Percentiles rank a stretch among this genome's conserved stretches.
Evolutionary conservation across 2,329 filamentous ascomycete genomes (phyloP).

Genomic region (Penicillium sp.): DNA sequence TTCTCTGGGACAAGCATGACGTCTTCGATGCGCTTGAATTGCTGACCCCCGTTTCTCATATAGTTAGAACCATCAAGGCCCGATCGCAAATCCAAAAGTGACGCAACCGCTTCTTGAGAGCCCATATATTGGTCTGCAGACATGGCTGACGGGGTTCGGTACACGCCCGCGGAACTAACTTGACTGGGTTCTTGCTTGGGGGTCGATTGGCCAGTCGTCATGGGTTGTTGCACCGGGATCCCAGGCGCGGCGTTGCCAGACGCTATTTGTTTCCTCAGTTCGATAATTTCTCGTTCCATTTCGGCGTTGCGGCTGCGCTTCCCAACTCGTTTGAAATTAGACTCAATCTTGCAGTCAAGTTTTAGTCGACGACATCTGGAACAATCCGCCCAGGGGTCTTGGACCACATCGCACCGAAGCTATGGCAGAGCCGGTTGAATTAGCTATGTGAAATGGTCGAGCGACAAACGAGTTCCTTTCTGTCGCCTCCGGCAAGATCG

Average conservation of each 20-base stretch:
- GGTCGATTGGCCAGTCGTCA: conserved; percentile 26
- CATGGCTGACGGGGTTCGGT: conserved; percentile 34
- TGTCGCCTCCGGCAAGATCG: conserved; percentile 3
- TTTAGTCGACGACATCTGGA: conserved; percentile 57
- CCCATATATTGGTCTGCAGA: conserved; percentile 42
- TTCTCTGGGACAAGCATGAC: conserved; percentile 42
- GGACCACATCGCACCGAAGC: conserved; percentile 62
- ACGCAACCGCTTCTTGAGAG: conserved; percentile 48
- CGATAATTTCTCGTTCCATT: conserved; percentile 55
- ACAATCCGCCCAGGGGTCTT: conserved; percentile 58
- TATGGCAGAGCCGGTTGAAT: conserved; percentile 28
- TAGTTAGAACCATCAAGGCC: conserved; percentile 41
- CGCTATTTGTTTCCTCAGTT: conserved; percentile 46
- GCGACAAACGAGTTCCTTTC: background rate
- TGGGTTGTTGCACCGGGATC: conserved; percentile 22
- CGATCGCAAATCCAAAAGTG: conserved; percentile 46
- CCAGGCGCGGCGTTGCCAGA: conserved; percentile 23
- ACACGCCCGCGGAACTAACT: conserved; percentile 30
- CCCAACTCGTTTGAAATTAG: conserved; percentile 62
- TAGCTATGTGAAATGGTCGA: conserved; percentile 3
- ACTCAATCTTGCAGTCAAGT: conserved; percentile 61
- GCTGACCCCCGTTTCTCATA: conserved; percentile 46
- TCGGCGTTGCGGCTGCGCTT: conserved; percentile 61
- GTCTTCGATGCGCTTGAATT: conserved; percentile 50
- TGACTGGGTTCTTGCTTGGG: conserved; percentile 37